Conservation (phyloP, 1,139 yeast species). For the Yamadazyma blattariae region DNA sequence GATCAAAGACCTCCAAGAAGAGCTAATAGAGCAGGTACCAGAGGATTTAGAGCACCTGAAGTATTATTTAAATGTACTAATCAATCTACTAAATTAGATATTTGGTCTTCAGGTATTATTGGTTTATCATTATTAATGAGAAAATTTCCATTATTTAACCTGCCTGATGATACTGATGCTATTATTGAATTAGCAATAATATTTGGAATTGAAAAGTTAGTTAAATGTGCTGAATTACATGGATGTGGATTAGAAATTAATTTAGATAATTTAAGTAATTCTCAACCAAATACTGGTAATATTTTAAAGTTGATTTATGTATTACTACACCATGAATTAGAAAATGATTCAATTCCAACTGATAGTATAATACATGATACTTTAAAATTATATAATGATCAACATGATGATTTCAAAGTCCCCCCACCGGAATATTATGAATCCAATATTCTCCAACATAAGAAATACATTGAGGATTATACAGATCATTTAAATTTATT, state of each 20-base stretch:
- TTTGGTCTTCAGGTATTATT: constrained; percentile 93
- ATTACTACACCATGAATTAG: constrained; percentile 31
- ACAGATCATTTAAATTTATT: constrained; percentile 45
- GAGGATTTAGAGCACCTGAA: constrained; percentile 96
- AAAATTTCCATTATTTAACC: constrained; percentile 83
- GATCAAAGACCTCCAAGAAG: constrained; percentile 86
- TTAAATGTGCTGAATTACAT: constrained; percentile 77
- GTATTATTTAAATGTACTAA: constrained; percentile 84
- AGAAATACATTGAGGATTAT: constrained; percentile 23
- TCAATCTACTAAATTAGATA: constrained; percentile 78
- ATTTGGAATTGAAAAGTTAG: constrained; percentile 75
- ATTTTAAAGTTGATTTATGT: constrained; percentile 30
- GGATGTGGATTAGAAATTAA: constrained; percentile 84
- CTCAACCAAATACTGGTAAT: constrained; percentile 25
- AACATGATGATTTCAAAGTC: constrained; percentile 11
- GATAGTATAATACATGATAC: constrained; percentile 43
- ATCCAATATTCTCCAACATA: constrained; percentile 13
- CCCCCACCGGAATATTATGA: constrained; percentile 2
- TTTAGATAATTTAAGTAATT: constrained; percentile 16
- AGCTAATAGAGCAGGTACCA: constrained; percentile 96
- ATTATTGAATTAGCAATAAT: constrained; percentile 79
- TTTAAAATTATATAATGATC: constrained; percentile 27
- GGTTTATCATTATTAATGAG: constrained; percentile 68
- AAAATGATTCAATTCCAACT: constrained; percentile 34
- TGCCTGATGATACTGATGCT: constrained; percentile 92